Evolutionary conservation across 2,329 filamentous ascomycete genomes (phyloP), one percentile per base, ranked within the genome.

Genomic region (Nemania diffusa): DNA sequence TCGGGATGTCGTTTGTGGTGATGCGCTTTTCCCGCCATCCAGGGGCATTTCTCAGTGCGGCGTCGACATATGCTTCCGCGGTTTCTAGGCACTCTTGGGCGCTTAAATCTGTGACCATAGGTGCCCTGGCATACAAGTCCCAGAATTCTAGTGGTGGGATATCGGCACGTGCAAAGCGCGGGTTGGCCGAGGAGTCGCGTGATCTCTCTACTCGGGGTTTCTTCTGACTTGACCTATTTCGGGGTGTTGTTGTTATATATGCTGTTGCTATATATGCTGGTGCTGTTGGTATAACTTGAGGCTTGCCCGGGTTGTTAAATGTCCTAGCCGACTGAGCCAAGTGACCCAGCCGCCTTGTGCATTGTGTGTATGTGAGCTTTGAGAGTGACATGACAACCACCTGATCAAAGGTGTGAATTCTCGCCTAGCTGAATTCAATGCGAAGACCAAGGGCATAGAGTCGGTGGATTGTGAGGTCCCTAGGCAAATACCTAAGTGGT

Each of bases 121-220:
- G 64, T 0, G 37, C 50, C 26, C 60, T 24, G 7, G 67, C 62
- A 11, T 64, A 56, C 2, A 32, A 9, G 5, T 60, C 57, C 76
- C 76, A 81, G 64, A 76, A 76, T 17, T 68, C 52, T 0, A 72
- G 62, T 0, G 68, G 65, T 1, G 79, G 79, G 5, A 79, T 64
- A n/a, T 79, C 75, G 42, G 53, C 57, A 9, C 52, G 20, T 0
- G 71, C 69, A 71, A 80, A 78, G 26, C 62, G 67, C n/a, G 56
- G 55, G 13, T 70, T 40, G 46, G 57, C 52, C 57, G 73, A 73
- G 32, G 11, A n/a, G 55, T 74, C 62, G n/a, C 64, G 62, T 11
- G 48, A 51, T 17, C 2, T 0, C 2, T 20, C 20, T 15, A 5
- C 22, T 17, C 27, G 53, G 50, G n/a, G n/a, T n/a, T n/a, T n/a